A percentile compares a stretch with the other conserved stretches of the same genome.
phyloP scores from a whole-genome alignment of 2,329 filamentous ascomycete genomes.

The Trichoderma sp. region DNA sequence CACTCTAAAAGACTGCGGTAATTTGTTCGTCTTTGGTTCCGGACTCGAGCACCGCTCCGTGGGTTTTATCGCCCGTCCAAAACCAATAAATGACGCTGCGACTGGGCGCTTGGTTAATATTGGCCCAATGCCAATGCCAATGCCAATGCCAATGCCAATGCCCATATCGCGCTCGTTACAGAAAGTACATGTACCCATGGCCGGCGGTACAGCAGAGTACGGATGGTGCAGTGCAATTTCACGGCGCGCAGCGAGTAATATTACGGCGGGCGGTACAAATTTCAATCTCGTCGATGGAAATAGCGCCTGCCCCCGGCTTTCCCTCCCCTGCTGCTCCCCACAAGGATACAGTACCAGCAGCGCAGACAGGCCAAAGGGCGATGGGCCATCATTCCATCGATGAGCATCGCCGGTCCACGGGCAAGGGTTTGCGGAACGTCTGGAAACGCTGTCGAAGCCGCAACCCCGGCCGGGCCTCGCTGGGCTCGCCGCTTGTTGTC shows the following conservation, averaged over 20 bases:
- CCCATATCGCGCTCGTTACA: slow-evolving; percentile 3
- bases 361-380: neutral
- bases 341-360: neutral
- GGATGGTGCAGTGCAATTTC: slow-evolving; percentile 9
- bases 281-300: slow-evolving; percentile 13
- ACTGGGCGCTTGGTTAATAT: slow-evolving; percentile 3
- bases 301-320: slow-evolving; percentile 2
- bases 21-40: neutral
- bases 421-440: slow-evolving; percentile 17
- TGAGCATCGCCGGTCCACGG: neutral
- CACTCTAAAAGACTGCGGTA: slow-evolving; percentile 7
- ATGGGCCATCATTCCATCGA: slow-evolving; percentile 1
- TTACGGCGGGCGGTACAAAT: neutral
- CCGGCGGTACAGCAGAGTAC: slow-evolving; percentile 14
- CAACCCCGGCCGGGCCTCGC: neutral
- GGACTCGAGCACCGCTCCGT: neutral
- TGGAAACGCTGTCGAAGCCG: slow-evolving; percentile 22
- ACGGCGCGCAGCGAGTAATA: neutral
- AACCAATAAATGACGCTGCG: neutral
- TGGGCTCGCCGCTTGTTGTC: slow-evolving; percentile 16
- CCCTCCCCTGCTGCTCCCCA: slow-evolving; percentile 4
- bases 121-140: neutral
- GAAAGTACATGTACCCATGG: slow-evolving; percentile 15
- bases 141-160: neutral
- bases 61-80: neutral